Evolutionary conservation across 2,329 filamentous ascomycete species (phyloP).

Genomic region (Fusarium chaquense): DNA sequence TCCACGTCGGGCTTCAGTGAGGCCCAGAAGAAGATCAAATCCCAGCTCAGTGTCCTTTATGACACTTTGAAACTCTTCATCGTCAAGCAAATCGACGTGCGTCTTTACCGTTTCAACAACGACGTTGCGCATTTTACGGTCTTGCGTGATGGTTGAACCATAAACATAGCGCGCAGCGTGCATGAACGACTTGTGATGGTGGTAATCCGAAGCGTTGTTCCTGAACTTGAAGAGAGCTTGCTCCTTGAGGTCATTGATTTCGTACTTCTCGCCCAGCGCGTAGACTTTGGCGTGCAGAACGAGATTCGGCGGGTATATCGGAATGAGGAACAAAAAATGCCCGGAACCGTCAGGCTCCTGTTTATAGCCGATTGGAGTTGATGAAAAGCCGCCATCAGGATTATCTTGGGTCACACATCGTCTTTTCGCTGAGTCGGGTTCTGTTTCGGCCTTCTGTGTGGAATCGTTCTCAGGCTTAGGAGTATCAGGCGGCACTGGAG

Average conservation of each 20-base stretch:
- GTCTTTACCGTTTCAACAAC: neutral
- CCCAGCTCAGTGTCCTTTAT: neutral
- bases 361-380: no score
- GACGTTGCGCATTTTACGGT: conserved; percentile 1
- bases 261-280: conserved; percentile 12
- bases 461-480: neutral
- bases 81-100: accelerated
- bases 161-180: conserved; percentile 5
- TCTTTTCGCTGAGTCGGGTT: neutral
- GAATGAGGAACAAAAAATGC: no score
- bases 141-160: neutral
- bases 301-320: neutral
- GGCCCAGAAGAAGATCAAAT: neutral
- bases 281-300: conserved; percentile 6
- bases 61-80: accelerated
- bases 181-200: neutral
- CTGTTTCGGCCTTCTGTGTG: neutral
- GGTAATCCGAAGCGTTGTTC: neutral
- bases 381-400: no score
- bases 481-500: neutral
- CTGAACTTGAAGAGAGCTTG: neutral
- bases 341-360: no score
- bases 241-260: neutral
- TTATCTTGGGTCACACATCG: neutral
- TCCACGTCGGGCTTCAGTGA: neutral